Percentiles rank a stretch among this genome's conserved stretches.
These are phyloP conservation scores for Ascoidea tarda DNA, from an alignment of 805 yeast species.

Conservation along the genomic window DNA sequence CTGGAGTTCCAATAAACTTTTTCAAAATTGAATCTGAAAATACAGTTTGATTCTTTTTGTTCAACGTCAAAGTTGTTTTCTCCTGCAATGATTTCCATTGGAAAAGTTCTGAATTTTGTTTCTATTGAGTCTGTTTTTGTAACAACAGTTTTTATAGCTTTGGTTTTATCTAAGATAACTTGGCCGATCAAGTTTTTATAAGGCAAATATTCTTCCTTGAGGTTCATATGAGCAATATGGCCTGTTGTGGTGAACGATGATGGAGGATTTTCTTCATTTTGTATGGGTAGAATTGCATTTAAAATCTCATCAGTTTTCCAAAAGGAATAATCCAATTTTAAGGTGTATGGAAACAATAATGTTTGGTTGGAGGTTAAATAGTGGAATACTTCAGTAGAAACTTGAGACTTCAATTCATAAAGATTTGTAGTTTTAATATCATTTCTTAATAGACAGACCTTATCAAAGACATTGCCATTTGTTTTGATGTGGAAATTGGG, in stretches of 20 bases:
- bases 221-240: slow-evolving; percentile 85
- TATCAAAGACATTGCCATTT: slow-evolving; percentile 21
- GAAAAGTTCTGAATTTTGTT: slow-evolving; percentile 80
- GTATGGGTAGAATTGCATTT: slow-evolving; percentile 61
- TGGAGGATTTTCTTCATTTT: slow-evolving; percentile 60
- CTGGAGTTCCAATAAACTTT: slow-evolving; percentile 97
- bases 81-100: slow-evolving; percentile 91
- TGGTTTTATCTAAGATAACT: slow-evolving; percentile 78
- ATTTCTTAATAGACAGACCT: slow-evolving; percentile 32
- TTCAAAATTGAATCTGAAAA: slow-evolving; percentile 75
- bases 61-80: slow-evolving; percentile 61
- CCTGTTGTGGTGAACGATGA: slow-evolving; percentile 90
- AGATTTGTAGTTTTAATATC: slow-evolving; percentile 18
- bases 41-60: slow-evolving; percentile 79
- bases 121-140: slow-evolving; percentile 82
- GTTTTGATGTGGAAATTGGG: not conserved
- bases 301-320: slow-evolving; percentile 90
- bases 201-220: slow-evolving; percentile 74
- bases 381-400: slow-evolving; percentile 28
- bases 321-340: slow-evolving; percentile 53
- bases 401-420: slow-evolving; percentile 20
- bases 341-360: slow-evolving; percentile 33
- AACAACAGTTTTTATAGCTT: slow-evolving; percentile 75
- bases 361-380: slow-evolving; percentile 35
- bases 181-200: slow-evolving; percentile 75